Percentiles rank a stretch among this genome's conserved stretches.
Conservation (phyloP, 148 eudicot genomes). For the Spergularia marina region DNA sequence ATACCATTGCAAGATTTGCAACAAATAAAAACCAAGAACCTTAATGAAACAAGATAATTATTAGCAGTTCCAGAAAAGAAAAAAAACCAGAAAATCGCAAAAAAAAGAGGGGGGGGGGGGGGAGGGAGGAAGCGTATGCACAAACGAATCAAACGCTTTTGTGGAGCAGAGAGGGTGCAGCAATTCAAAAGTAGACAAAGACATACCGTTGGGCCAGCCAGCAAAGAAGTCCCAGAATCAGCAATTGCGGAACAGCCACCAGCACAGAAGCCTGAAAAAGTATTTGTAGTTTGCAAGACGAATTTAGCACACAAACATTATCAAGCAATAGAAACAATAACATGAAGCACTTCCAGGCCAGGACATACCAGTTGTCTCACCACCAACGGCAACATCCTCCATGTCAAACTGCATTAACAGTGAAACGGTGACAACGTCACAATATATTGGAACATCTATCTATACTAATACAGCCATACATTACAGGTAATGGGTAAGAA, state of each 20-base stretch:
- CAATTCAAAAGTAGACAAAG: not conserved
- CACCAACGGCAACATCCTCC: constrained; percentile 74
- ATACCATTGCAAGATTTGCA: not conserved
- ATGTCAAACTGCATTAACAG: constrained; percentile 62
- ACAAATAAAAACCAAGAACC: not conserved
- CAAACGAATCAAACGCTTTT: not conserved
- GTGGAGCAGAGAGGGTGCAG: not conserved
- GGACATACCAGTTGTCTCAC: constrained; percentile 60
- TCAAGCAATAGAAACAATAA: not conserved
- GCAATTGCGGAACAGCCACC: constrained; percentile 91
- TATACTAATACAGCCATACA: not conserved
- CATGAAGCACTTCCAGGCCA: constrained; percentile 15
- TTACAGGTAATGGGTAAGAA: constrained; percentile 11
- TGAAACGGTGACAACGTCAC: not conserved
- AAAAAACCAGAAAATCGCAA: not conserved
- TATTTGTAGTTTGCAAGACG: not conserved
- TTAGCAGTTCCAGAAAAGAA: not conserved
- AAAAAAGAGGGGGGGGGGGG: not conserved
- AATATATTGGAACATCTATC: not conserved
- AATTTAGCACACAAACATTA: not conserved
- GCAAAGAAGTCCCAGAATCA: constrained; percentile 90
- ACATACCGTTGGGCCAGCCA: constrained; percentile 94
- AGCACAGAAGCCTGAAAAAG: constrained; percentile 66
- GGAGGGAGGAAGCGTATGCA: not conserved
- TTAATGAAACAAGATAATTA: not conserved